Base-by-base conservation (phyloP, 1,284 basidiomycete species). In the Ustilago bromivora region DNA sequence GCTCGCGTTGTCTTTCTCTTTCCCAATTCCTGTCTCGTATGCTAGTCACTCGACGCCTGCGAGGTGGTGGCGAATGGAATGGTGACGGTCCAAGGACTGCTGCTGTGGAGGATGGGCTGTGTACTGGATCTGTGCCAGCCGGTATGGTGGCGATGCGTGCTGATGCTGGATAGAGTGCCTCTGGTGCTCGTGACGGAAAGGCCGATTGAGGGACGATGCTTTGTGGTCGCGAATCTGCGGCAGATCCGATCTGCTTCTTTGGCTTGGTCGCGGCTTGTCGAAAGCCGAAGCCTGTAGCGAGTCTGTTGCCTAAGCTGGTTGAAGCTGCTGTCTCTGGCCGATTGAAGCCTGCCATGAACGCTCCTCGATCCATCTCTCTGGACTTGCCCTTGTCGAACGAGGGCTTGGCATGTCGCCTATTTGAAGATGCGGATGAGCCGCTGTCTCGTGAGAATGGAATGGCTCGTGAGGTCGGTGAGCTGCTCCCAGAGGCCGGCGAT, bases 21-120 rank as follows among this genome's bases (percentile, higher is more conserved):
- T 76, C 74, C 74, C 74, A 76, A 28, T 68, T 62, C 4, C 74
- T 28, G 40, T 76, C 74, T 40, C 69, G 61, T 35, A 72, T 69
- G 60, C 74, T 76, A 2, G 69, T 76, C 31, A 76, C 74, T 35
- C 74, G 64, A 15, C 74, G 69, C 43, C 74, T 57, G 19, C 56
- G 66, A 28, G 60, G 46, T 28, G 66, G 65, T 28, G 72, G 64
- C 2, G 74, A 71, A 17, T 71, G 69, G 36, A 71, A 71, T 1
- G 74, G 74, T 13, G 74, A 71, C 19, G 74, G 69, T 7, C 61
- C 66, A 10, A 76, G 62, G 9, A 59, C 41, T 11, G 58, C 28
- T 49, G 57, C 19, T 11, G 47, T n/a, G 23, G 57, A 57, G 9
- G 54, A 62, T 32, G 66, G 40, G 23, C 31, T 55, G n/a, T 3